phyloP scores from a whole-genome alignment of 805 yeast genomes.

The Komagataella mondaviorum region DNA sequence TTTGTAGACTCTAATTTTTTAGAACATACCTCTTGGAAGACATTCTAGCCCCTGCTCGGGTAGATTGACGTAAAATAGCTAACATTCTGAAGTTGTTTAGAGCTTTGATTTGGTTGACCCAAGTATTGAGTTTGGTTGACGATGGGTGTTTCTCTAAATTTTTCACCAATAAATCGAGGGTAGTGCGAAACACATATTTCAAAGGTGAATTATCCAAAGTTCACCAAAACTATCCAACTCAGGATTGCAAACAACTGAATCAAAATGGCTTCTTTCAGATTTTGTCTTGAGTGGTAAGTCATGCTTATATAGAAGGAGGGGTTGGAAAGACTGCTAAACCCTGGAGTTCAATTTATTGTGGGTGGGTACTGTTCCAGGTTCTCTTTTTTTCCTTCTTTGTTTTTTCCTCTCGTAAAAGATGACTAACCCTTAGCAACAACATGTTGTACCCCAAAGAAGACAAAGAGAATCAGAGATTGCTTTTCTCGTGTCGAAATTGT shows the following conservation, averaged over 20 bases:
- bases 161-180: not conserved
- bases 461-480: slow-evolving; percentile 56
- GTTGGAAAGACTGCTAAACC: not conserved
- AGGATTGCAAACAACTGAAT: not conserved
- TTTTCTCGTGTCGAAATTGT: slow-evolving; percentile 92
- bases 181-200: not conserved
- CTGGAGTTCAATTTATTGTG: not conserved
- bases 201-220: not conserved
- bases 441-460: slow-evolving; percentile 98
- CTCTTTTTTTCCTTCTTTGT: not conserved
- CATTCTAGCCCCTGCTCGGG: slow-evolving; percentile 12
- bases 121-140: not conserved
- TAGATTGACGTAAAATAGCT: slow-evolving; percentile 3
- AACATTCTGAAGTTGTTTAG: not conserved
- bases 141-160: not conserved
- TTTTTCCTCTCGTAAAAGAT: not conserved
- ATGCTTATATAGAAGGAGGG: not conserved
- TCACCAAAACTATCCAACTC: not conserved
- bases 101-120: not conserved
- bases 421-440: slow-evolving; percentile 45
- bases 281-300: slow-evolving; percentile 70
- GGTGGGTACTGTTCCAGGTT: not conserved
- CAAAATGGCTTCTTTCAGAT: slow-evolving; percentile 81
- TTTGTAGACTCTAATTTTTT: not conserved
- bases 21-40: slow-evolving; percentile 12